Evolutionary conservation across 805 yeast species (phyloP).

Genomic region (Ogataea ganodermae): DNA sequence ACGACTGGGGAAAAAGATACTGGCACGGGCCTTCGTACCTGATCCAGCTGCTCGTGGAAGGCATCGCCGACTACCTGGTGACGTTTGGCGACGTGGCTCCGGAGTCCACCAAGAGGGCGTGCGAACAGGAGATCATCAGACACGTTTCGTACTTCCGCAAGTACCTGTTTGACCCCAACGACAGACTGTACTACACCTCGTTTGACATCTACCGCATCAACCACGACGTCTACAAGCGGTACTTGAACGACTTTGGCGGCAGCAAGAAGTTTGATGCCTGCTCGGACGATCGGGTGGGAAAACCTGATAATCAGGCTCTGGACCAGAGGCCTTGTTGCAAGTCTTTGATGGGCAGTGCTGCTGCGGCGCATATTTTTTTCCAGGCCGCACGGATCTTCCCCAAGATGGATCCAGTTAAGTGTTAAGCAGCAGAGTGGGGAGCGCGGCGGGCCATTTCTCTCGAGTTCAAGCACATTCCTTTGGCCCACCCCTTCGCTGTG

Average conservation of each 20-base stretch:
- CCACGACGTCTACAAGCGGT: conserved; percentile 48
- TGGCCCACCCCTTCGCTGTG: no score
- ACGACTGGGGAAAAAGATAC: conserved; percentile 50
- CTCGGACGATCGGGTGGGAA: conserved; percentile 52
- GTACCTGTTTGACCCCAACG: conserved; percentile 56
- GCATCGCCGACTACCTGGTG: conserved; percentile 63
- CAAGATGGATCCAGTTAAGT: conserved; percentile 28
- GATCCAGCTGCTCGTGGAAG: conserved; percentile 64
- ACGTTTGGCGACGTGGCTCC: conserved; percentile 45
- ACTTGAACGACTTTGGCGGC: conserved; percentile 56
- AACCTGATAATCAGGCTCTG: conserved; percentile 32
- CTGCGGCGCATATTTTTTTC: conserved; percentile 70
- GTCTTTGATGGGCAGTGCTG: conserved; percentile 59
- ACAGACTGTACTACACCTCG: conserved; percentile 59
- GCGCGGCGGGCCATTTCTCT: background rate
- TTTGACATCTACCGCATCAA: conserved; percentile 60
- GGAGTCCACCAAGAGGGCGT: conserved; percentile 34
- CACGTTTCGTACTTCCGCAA: conserved; percentile 59
- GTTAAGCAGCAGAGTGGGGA: background rate
- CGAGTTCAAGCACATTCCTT: background rate
- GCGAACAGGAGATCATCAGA: conserved; percentile 48
- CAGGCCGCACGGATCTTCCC: conserved; percentile 63
- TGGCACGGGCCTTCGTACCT: conserved; percentile 71
- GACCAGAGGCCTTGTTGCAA: conserved; percentile 36
- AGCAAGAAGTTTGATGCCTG: conserved; percentile 52